Percentiles rank a stretch among this genome's conserved stretches.
Conservation (phyloP, 192 early-diverging fungal species). For the Coemansia sp. region DNA sequence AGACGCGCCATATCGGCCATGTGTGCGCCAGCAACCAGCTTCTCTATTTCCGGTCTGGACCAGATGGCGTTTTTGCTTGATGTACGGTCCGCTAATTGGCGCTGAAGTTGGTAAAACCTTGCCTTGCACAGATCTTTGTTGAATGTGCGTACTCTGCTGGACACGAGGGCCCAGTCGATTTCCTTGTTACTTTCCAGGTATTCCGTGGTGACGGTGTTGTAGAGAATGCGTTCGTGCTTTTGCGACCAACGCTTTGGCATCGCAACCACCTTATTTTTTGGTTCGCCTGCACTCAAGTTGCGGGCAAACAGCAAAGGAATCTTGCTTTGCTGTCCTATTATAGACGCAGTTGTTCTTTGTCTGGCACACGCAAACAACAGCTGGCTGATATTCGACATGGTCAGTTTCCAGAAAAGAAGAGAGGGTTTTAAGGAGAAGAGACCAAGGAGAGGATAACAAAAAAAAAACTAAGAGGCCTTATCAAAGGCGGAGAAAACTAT, state of each 20-base stretch:
- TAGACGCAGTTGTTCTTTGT: not conserved
- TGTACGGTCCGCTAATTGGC: conserved; percentile 10
- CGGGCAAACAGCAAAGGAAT: not conserved
- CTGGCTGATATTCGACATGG: not conserved
- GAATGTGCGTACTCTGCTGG: not conserved
- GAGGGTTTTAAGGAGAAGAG: too few species aligned
- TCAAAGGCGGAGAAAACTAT: not conserved
- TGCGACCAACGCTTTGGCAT: not conserved
- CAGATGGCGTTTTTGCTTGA: conserved; percentile 5
- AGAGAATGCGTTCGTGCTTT: conserved; percentile 7
- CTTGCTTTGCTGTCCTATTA: not conserved
- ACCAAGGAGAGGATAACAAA: not conserved
- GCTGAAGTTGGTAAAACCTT: conserved; percentile 9
- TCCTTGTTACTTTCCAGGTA: not conserved
- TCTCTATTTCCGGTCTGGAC: conserved; percentile 1
- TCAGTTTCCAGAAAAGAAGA: not conserved
- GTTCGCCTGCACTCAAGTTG: not conserved
- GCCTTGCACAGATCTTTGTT: conserved; percentile 9
- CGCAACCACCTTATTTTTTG: not conserved
- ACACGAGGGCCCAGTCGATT: not conserved
- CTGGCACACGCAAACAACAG: not conserved
- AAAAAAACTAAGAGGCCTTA: not conserved
- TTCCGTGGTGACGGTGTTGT: not conserved
- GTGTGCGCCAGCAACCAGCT: not conserved
- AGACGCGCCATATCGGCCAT: not conserved